Evolutionary conservation across 345 rosid species (phyloP).

Genomic region (Physaria fendleri): DNA sequence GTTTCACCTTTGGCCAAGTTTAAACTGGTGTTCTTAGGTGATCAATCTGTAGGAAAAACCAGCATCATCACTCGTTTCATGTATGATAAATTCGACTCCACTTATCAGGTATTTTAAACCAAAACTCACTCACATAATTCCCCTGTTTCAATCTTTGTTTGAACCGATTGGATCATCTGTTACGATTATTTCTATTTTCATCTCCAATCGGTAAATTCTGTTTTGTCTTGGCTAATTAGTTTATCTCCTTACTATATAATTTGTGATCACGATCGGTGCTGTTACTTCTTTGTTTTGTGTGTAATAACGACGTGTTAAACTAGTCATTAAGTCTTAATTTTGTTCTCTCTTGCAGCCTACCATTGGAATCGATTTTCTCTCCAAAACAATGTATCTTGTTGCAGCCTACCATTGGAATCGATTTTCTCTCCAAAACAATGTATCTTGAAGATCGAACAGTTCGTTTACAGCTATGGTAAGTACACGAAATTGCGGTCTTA

Average conservation of each 20-base stretch:
- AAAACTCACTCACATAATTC: background rate
- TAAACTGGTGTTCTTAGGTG: constrained; percentile 76
- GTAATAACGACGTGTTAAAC: background rate
- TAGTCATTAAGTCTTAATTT: background rate
- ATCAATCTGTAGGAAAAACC: constrained; percentile 85
- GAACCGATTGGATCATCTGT: background rate
- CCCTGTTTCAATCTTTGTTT: background rate
- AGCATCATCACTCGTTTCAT: constrained; percentile 92
- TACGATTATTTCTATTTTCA: background rate
- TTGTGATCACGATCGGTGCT: background rate
- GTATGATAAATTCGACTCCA: constrained; percentile 89
- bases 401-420: constrained; percentile 92
- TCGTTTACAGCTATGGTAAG: constrained; percentile 85
- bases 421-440: constrained; percentile 89
- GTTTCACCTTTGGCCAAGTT: constrained; percentile 73
- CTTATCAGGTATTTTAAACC: constrained; percentile 47
- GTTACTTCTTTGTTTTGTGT: background rate
- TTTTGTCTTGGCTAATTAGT: background rate
- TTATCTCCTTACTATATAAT: background rate
- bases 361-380: constrained; percentile 59
- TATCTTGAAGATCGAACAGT: constrained; percentile 92
- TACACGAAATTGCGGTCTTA: background rate
- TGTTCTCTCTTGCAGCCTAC: constrained; percentile 46
- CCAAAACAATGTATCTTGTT: background rate
- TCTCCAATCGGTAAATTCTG: background rate